Percentiles rank a stretch among this genome's conserved stretches.
Evolutionary conservation across 2,329 filamentous ascomycete species (phyloP).

Genomic region (Thelonectria discophora): DNA sequence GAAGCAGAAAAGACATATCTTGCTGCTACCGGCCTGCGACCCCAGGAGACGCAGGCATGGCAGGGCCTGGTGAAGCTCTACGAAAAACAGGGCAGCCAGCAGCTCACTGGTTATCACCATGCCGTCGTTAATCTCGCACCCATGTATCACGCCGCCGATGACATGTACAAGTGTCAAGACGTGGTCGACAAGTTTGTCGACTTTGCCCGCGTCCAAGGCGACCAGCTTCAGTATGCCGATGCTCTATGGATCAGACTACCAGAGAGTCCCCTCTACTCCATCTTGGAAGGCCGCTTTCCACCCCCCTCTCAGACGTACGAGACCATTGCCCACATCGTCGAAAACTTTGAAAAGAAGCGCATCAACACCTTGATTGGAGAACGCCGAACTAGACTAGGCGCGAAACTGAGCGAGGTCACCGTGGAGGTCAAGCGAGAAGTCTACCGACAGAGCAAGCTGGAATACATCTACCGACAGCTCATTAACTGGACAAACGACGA

Average conservation of each 20-base stretch:
- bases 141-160: constrained; percentile 74
- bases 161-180: constrained; percentile 70
- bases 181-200: constrained; percentile 82
- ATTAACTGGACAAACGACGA: constrained; percentile 94
- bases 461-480: constrained; percentile 80
- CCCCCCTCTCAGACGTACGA: constrained; percentile 83
- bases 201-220: constrained; percentile 77
- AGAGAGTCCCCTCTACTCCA: constrained; percentile 79
- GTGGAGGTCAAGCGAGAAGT: constrained; percentile 88
- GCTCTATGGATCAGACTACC: constrained; percentile 82
- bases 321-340: constrained; percentile 82
- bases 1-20: constrained; percentile 82
- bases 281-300: constrained; percentile 83
- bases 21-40: constrained; percentile 75
- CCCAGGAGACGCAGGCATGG: constrained; percentile 85
- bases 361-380: constrained; percentile 93
- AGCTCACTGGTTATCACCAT: constrained; percentile 77
- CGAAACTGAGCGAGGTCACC: constrained; percentile 83
- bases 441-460: constrained; percentile 77
- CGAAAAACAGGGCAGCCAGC: constrained; percentile 76
- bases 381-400: constrained; percentile 85
- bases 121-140: constrained; percentile 78
- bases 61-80: constrained; percentile 88
- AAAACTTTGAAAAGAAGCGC: constrained; percentile 85
- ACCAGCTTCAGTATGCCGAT: constrained; percentile 76